Conservation (phyloP, 345 rosid species). For the Sonneratia alba region DNA sequence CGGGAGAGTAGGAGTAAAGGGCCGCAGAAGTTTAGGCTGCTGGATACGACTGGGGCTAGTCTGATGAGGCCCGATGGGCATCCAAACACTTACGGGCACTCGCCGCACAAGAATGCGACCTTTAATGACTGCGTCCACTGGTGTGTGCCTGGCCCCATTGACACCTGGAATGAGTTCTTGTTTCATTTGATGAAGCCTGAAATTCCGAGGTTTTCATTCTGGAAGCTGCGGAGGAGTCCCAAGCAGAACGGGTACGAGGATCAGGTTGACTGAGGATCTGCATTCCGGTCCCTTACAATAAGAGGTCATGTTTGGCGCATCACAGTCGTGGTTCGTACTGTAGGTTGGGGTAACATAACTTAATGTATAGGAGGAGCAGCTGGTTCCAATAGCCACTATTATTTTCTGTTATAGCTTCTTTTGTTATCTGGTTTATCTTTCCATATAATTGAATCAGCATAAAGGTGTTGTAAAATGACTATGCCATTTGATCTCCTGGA, state of each 20-base stretch:
- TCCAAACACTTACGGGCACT: constrained; percentile 23
- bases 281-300: background rate
- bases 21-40: constrained; percentile 16
- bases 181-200: constrained; percentile 15
- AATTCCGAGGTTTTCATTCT: background rate
- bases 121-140: constrained; percentile 32
- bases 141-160: constrained; percentile 42
- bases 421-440: background rate
- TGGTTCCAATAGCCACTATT: background rate
- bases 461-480: background rate
- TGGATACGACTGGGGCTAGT: constrained; percentile 23
- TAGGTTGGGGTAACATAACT: background rate
- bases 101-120: constrained; percentile 9
- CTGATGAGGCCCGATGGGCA: constrained; percentile 28
- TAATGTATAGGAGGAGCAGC: background rate
- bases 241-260: background rate
- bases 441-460: background rate
- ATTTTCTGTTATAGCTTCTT: background rate
- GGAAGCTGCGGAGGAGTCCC: background rate
- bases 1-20: constrained; percentile 5
- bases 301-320: background rate
- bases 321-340: background rate
- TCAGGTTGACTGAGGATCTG: background rate
- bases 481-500: background rate
- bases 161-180: constrained; percentile 36